Base-by-base conservation (phyloP, 257 asterid genomes). In the Striga asiatica region DNA sequence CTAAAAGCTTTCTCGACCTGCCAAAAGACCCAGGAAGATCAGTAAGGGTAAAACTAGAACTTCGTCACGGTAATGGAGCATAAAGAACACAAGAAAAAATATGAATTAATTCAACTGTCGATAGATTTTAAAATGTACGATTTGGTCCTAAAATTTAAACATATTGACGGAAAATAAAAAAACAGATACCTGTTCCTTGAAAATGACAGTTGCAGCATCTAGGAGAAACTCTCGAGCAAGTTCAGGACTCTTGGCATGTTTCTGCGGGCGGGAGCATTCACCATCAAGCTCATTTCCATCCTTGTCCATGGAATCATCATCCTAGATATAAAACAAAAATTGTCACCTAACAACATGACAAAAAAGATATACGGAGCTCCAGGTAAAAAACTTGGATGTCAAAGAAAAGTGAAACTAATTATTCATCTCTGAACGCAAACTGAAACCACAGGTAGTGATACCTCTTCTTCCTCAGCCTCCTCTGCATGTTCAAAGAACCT, bases 381-480 rank as follows among this genome's bases (percentile, higher is more conserved):
- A 37, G 20, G 58, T 49, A 19, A 46, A 38, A 48, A 62, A 53
- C 61, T 43, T 54, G 57, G 38, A 37, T 7, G 32, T 7, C 58
- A 37, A 20, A 41, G 5, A 60, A 11, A 45, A 56, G 55, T 14
- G 48, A 38, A 4, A 12, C 35, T 2, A n/a, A 38, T 38, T 38
- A 32, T 22, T 37, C 39, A 59, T 37, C 18, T 14, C 56, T 42
- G 13, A 50, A 23, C 39, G 34, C 18, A 21, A 45, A 78, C 61
- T 22, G 47, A 64, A 39, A 60, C 50, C 51, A 51, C 53, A 64
- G 61, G 62, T 61, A 68, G 66, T n/a, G 13, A 74, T 54, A 88
- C 99, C 97, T 92, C 99, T 71, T 88, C 99, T 82, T 92, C 99
- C 76, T 92, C 99, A 20, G 94, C 93, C 77, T 84, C 97, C 81